Evolutionary conservation across 129 eudicot genomes (phyloP).

Genomic region (Flaveria sonorensis): DNA sequence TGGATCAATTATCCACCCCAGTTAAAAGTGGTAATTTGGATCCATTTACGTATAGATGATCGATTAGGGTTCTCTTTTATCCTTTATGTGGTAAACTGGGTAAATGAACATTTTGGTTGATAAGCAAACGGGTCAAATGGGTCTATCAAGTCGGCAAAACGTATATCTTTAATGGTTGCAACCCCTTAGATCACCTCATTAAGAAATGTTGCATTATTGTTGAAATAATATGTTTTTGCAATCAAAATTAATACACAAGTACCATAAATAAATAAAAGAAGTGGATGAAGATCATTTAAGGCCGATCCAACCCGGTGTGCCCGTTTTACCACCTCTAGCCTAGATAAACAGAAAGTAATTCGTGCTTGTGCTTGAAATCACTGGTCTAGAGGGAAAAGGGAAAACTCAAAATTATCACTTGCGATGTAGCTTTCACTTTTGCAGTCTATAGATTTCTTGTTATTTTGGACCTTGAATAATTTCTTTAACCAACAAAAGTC

Average conservation of each 20-base stretch:
- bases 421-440: neutral
- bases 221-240: neutral
- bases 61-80: too few relatives aligned
- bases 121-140: neutral
- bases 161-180: neutral
- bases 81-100: too few relatives aligned
- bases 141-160: neutral
- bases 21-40: neutral
- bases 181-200: neutral
- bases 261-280: neutral
- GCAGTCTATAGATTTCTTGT: neutral
- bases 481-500: conserved; percentile 14
- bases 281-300: conserved; percentile 2
- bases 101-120: too few relatives aligned
- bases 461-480: neutral
- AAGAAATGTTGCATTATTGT: neutral
- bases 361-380: neutral
- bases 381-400: too few relatives aligned
- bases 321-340: neutral
- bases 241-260: neutral
- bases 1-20: too few relatives aligned
- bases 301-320: neutral
- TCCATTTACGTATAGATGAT: neutral
- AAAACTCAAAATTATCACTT: too few relatives aligned
- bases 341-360: neutral